Evolutionary conservation across 441 rosid genomes (phyloP).

Genomic region (Aquilaria agallochum): DNA sequence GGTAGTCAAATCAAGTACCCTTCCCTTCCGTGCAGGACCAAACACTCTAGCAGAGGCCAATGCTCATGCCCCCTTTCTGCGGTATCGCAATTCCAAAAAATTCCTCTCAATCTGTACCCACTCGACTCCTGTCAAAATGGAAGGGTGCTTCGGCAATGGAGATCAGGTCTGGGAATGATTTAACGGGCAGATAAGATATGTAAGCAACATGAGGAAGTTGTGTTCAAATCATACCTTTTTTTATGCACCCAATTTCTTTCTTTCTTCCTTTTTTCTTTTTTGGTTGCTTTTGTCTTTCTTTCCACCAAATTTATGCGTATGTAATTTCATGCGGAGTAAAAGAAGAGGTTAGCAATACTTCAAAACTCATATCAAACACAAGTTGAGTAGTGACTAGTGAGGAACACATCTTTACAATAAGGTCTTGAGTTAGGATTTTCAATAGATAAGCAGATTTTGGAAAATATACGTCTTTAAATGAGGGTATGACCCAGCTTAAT

Average conservation of each 20-base stretch:
- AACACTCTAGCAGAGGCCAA: conserved; percentile 24
- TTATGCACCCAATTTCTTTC: neutral
- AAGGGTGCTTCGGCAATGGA: conserved; percentile 15
- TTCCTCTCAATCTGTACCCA: conserved; percentile 2
- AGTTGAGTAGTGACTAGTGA: neutral
- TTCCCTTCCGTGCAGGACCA: conserved; percentile 26
- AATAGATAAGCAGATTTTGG: no score
- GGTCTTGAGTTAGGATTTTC: no score
- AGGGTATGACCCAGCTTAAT: no score
- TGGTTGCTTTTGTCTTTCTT: no score
- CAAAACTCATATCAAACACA: neutral
- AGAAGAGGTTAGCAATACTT: no score
- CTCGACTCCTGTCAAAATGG: neutral
- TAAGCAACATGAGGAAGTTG: conserved; percentile 3
- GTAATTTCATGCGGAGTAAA: no score
- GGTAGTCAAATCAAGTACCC: conserved; percentile 38
- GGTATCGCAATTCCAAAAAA: conserved; percentile 1
- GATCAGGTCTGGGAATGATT: conserved; percentile 10
- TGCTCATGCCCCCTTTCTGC: conserved; percentile 14
- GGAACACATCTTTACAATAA: neutral
- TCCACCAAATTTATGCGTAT: no score
- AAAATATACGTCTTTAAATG: no score
- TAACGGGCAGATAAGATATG: conserved; percentile 22
- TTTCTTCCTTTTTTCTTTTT: neutral
- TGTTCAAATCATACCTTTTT: conserved; percentile 8